Evolutionary conservation across 306 rosid genomes (phyloP), one percentile per base, ranked within the genome.

Genomic region (Lathyrus sativus): DNA sequence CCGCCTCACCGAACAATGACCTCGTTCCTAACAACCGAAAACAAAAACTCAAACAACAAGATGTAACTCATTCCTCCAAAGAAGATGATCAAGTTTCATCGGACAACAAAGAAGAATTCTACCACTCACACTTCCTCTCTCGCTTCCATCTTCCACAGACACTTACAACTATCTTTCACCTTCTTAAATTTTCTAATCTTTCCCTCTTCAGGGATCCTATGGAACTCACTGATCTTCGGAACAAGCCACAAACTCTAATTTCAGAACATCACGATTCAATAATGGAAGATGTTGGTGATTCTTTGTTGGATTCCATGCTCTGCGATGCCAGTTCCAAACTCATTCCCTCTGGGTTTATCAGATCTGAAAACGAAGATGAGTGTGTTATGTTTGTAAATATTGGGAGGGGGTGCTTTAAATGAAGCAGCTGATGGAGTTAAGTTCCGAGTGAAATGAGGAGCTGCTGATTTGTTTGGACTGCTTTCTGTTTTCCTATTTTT

Each of bases 381-480:
- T 84, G 64, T 70, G 78, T 86, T 71, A 74, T 91, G 87, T 88
- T 91, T 74, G 84, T 91, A 57, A 88, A 91, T 63, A 87, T 92
- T 92, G 17, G 97, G 97, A 69, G 90, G 87, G 67, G 95, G 86
- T 69, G 87, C 72, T 45, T 54, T 72, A 13, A 63, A 53, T 76
- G 90, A 79, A 67, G 79, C 74, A 72, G 87, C 83, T 67, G 84
- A 78, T 28, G 80, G 86, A 55, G 26, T 81, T 39, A 79, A 60
- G 58, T 74, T 88, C 72, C 66, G 83, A 43, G 80, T n/a, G n/a
- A n/a, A n/a, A n/a, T n/a, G n/a, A n/a, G n/a, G n/a, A n/a, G n/a
- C n/a, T n/a, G n/a, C n/a, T n/a, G n/a, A n/a, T n/a, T n/a, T n/a
- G n/a, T n/a, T n/a, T n/a, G n/a, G n/a, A n/a, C n/a, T n/a, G n/a